Evolutionary conservation across 345 rosid species (phyloP).

Genomic region (Euphorbia tirucalli): DNA sequence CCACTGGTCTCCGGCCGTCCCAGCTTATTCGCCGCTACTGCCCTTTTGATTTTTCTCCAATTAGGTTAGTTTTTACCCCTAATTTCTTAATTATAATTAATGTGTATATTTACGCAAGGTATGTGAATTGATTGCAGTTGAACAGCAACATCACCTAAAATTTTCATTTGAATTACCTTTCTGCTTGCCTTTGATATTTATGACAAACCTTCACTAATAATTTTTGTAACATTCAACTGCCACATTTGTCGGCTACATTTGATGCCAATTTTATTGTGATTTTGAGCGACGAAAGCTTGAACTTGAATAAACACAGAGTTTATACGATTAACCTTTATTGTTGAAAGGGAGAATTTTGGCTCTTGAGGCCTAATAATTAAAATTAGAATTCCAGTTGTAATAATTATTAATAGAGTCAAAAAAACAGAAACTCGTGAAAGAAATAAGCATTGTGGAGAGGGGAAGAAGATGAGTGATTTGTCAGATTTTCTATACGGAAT

Average conservation of each 20-base stretch:
- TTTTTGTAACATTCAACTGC: slow-evolving; percentile 25
- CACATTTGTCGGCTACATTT: slow-evolving; percentile 23
- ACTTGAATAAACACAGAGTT: slow-evolving; percentile 17
- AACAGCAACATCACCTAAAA: slow-evolving; percentile 24
- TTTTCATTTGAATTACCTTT: slow-evolving; percentile 21
- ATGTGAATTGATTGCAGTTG: slow-evolving; percentile 18
- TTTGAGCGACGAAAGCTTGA: slow-evolving; percentile 35
- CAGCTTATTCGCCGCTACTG: too few relatives aligned
- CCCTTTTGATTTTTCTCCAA: too few relatives aligned
- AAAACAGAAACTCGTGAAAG: slow-evolving; percentile 19
- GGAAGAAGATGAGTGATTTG: slow-evolving; percentile 6
- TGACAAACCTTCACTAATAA: slow-evolving; percentile 4
- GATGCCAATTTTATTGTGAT: slow-evolving; percentile 38
- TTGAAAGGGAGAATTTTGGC: slow-evolving; percentile 31
- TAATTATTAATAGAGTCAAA: slow-evolving; percentile 15
- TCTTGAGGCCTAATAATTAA: slow-evolving; percentile 31
- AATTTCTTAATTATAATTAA: too few relatives aligned
- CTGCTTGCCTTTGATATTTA: slow-evolving; percentile 6
- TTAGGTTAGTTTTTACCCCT: too few relatives aligned
- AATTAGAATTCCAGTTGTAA: slow-evolving; percentile 10
- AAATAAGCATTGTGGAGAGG: slow-evolving; percentile 9
- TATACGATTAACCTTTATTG: slow-evolving; percentile 20
- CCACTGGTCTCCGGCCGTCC: too few relatives aligned
- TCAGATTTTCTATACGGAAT: slow-evolving; percentile 24
- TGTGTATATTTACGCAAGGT: slow-evolving; percentile 29